Evolutionary conservation across 148 eudicot species (phyloP).

Genomic region (Beta vulgaris): DNA sequence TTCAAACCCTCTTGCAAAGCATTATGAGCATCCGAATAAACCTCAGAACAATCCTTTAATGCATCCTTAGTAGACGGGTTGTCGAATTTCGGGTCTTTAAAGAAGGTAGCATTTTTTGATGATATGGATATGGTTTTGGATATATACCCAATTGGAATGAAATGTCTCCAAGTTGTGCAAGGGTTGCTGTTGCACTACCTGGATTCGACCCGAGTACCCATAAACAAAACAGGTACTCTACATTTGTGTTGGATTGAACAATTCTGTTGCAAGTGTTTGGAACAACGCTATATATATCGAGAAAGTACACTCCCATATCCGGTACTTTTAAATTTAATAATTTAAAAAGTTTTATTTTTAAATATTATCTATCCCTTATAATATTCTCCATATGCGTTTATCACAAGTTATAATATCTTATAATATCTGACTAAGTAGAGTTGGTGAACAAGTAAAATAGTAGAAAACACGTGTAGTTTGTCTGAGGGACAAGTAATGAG

Average conservation of each 20-base stretch:
- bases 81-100: constrained; percentile 1
- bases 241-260: not conserved
- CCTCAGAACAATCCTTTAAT: constrained; percentile 3
- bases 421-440: too few relatives aligned
- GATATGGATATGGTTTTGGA: constrained; percentile 7
- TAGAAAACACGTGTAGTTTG: too few relatives aligned
- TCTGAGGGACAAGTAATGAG: too few relatives aligned
- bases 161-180: constrained; percentile 14
- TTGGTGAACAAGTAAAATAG: too few relatives aligned
- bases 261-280: constrained; percentile 11
- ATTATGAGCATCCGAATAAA: constrained; percentile 9
- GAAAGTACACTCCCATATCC: too few relatives aligned
- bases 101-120: not conserved
- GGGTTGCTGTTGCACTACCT: not conserved
- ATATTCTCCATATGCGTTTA: too few relatives aligned
- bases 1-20: constrained; percentile 4
- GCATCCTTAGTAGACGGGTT: not conserved
- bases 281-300: too few relatives aligned
- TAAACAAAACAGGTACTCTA: constrained; percentile 11
- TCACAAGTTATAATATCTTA: too few relatives aligned
- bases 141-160: constrained; percentile 8
- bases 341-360: too few relatives aligned
- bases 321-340: too few relatives aligned
- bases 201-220: constrained; percentile 9
- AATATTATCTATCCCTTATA: too few relatives aligned